A percentile compares a stretch with the other conserved stretches of the same genome.
Evolutionary conservation across 2,329 filamentous ascomycete genomes (phyloP).

Genomic region (Diaporthe nobilis): DNA sequence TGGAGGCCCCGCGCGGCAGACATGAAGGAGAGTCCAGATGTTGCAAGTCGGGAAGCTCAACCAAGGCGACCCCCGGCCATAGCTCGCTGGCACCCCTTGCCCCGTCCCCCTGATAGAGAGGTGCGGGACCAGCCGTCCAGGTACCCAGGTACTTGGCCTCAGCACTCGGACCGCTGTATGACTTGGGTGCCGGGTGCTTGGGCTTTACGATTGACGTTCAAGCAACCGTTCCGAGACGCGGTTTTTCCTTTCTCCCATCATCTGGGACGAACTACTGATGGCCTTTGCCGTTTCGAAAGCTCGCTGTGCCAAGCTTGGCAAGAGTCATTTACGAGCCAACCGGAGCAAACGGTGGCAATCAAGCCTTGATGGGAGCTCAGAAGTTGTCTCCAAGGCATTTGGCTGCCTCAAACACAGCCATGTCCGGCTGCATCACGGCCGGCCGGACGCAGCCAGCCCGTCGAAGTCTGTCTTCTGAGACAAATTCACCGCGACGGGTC

Average conservation of each 20-base stretch:
- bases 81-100: conserved; percentile 1
- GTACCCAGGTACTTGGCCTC: neutral
- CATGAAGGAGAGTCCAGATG: neutral
- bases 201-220: neutral
- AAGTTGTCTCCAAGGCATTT: conserved; percentile 9
- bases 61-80: neutral
- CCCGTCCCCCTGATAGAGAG: conserved; percentile 4
- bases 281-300: neutral
- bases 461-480: neutral
- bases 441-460: neutral
- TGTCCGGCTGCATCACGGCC: neutral
- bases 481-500: neutral
- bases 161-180: neutral
- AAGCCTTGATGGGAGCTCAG: neutral
- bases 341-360: neutral
- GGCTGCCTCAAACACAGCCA: conserved; percentile 5
- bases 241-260: neutral
- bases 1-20: neutral
- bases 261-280: neutral
- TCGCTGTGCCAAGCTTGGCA: neutral
- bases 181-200: neutral
- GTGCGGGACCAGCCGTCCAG: neutral
- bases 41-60: conserved; percentile 10
- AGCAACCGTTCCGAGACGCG: neutral
- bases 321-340: neutral